Evolutionary conservation across 1,139 yeast species (phyloP), one percentile per base, ranked within the genome.

Genomic region (Sugiyamaella sp.): DNA sequence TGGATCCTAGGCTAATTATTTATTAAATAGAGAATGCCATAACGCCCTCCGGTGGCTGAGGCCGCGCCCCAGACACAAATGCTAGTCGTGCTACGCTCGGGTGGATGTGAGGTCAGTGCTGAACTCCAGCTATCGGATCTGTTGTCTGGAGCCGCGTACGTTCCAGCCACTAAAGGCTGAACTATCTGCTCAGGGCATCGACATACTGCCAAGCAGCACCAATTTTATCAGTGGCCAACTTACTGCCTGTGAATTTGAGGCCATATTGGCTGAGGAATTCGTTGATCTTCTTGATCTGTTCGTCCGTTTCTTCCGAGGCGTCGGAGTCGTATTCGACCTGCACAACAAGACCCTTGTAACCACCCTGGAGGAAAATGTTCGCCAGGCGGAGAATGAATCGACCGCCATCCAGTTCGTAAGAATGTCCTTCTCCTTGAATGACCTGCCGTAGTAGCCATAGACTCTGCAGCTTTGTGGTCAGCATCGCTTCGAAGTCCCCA

Each of bases 391-490:
- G 59, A 10, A 67, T 63, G 47, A 78, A 73, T 20, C 66, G 65
- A 6, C 68, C 70, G 25, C 66, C 66, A 14, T 63, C 60, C 3
- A 76, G 58, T 42, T 69, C 69, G 63, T 85, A 86, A 1, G 81
- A 79, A 52, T 80, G 80, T 3, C 93, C 93, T 58, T 86, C 93
- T 1, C 95, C 95, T 59, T 81, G 80, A 44, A 87, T 78, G n/a
- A 81, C 75, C 67, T 88, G 96, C 56, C 88, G 74, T 52, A 81
- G 77, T 0, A 77, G 72, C 96, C 96, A 89, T 52, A 85, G 68
- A 60, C 89, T 81, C 64, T 84, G 88, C 52, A 88, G 69, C 64
- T 86, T 85, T 37, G 80, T 78, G 22, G 75, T 60, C 29, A 66
- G 54, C 57, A 71, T 64, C 37, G 61, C 58, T 29, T 66, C 70